Base-by-base conservation (phyloP, 768 basidiomycete genomes). In the Rhodotorula sphaerocarpa region DNA sequence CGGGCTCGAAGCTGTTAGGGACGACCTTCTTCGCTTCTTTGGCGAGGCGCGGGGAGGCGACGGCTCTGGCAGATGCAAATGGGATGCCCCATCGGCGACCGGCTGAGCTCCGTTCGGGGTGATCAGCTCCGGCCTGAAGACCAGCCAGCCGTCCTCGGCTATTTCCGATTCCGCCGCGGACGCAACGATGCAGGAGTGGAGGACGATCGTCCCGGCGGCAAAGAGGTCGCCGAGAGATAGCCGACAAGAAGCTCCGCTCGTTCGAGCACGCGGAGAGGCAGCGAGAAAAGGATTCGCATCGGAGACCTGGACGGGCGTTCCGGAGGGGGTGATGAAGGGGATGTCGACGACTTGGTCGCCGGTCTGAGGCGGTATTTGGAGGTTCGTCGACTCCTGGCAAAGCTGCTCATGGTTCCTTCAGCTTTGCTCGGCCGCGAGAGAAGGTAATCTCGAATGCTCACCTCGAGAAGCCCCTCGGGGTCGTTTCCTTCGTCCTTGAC, bases 181-280 rank as follows among this genome's bases (percentile, higher is more conserved):
- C 7, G 6, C 14, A 15, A 61, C 25, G 9, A n/a, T 7, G 11
- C 52, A 41, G 0, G n/a, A 10, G 7, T 16, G 16, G 3, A 62
- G 50, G 23, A 59, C 11, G 50, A 62, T 18, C 14, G 57, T 63
- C 1, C 65, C 65, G 27, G 45, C 50, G 1, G 53, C 48, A 11
- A 62, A 9, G 44, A 67, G 61, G 30, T 50, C 52, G 45, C 53
- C 48, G 44, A 67, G 61, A 0, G 65, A 50, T 1, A 59, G 18
- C 16, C 10, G 18, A 0, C 6, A 3, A 2, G 6, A 30, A 33
- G 33, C 2, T 25, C 9, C 16, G 10, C 36, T 39, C 36, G 39
- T 31, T 2, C 23, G 57, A 21, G n/a, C 27, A 42, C 27, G 34
- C 20, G 56, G 30, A 42, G 36, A 36, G 30, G 34, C 23, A 20